Percentiles rank a stretch among this genome's conserved stretches.
Evolutionary conservation across 192 early-diverging fungal genomes (phyloP).

Genomic region (Funneliformis geosporum): DNA sequence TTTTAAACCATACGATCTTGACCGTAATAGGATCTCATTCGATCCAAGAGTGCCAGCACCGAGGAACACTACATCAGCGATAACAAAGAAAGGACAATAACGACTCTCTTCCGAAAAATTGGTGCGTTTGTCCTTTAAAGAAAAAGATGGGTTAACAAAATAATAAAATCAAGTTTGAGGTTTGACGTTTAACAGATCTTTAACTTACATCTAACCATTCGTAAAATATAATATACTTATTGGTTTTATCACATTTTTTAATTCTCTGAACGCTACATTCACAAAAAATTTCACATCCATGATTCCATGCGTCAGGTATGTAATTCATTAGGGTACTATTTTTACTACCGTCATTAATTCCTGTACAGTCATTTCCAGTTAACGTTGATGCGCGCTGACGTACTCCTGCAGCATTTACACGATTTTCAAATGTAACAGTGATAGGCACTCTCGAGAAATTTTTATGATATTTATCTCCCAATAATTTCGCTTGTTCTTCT

Average conservation of each 20-base stretch:
- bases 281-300: conserved; percentile 50
- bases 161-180: neutral
- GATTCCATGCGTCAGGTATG: conserved; percentile 53
- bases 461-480: conserved; percentile 37
- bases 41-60: conserved; percentile 48
- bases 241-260: conserved; percentile 33
- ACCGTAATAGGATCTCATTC: conserved; percentile 46
- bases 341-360: conserved; percentile 52
- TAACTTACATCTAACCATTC: conserved; percentile 45
- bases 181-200: no score
- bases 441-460: conserved; percentile 45
- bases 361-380: conserved; percentile 48
- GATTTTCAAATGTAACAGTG: conserved; percentile 44
- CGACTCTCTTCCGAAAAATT: neutral
- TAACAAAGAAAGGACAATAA: conserved; percentile 42
- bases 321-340: conserved; percentile 51
- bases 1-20: conserved; percentile 38
- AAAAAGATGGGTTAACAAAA: neutral
- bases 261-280: conserved; percentile 41
- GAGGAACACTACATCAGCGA: conserved; percentile 46
- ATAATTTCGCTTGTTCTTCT: conserved; percentile 39
- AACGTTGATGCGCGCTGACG: conserved; percentile 40
- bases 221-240: conserved; percentile 45
- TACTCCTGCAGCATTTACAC: conserved; percentile 47
- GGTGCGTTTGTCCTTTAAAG: neutral